Base-by-base conservation (phyloP, 1,284 basidiomycete genomes). In the Rhodotorula sp. region DNA sequence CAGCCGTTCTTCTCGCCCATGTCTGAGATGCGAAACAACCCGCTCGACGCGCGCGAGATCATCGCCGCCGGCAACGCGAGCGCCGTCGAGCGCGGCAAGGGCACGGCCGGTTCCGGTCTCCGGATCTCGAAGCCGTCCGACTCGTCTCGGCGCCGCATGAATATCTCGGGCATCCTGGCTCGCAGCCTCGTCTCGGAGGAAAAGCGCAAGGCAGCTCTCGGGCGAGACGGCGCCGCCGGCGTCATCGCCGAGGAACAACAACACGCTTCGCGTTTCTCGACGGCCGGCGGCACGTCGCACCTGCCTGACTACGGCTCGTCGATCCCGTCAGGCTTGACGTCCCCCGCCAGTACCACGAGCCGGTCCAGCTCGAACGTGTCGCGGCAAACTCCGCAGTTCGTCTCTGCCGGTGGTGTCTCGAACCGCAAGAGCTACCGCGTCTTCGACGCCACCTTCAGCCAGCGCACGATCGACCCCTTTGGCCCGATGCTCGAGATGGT, bases 381-480 rank as follows among this genome's bases (percentile, higher is more conserved):
- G 31, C 23, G 31, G 12, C 64, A 59, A 14, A 26, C 48, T 3
- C 63, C 63, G 45, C 43, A 47, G 49, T 72, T 72, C 58, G 55
- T 72, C 50, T 65, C 66, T 1, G 70, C 67, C 1, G 70, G 70
- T 14, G 68, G 68, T 14, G 54, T 64, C 50, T 60, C 38, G 1
- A 57, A 60, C 45, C 57, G 67, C 14, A 77, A 77, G 62, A 74
- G 73, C n/a, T 77, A 74, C 60, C 70, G 68, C 60, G 69, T 76
- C 12, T 77, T 64, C 58, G 76, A 77, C 60, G 38, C 66, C 15
- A 49, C 67, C 5, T 77, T 77, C 64, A 67, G 67, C 23, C 69
- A 71, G 60, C 66, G 76, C 49, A 68, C 69, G 43, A 68, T 76
- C 54, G 76, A 77, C 43, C 72, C 73, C 1, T 70, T 77, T 62